Base-by-base conservation (phyloP, 1,284 basidiomycete species). In the Rhodotorula sp. region DNA sequence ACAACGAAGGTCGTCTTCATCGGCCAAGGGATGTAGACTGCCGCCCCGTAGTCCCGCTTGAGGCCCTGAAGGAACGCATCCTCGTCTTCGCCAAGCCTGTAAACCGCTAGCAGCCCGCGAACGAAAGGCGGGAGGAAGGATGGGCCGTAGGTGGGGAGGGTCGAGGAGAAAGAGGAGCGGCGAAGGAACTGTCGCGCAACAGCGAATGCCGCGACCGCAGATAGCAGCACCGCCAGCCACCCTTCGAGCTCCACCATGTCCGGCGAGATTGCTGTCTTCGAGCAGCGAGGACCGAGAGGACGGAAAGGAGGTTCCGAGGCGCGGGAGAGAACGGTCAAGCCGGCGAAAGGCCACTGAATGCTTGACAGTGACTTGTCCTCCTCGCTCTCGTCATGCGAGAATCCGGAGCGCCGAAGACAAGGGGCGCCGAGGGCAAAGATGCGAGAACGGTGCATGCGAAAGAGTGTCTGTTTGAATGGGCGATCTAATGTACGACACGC, bases 1-100 rank as follows among this genome's bases (percentile, higher is more conserved):
- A 10, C 24, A 5, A 75, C 64, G n/a, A 76, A 59, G 37, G 72
- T 71, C 53, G 54, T 51, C 2, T 50, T 11, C 46, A 76, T 37
- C 13, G 75, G 75, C 65, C 70, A 76, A 7, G 73, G 71, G n/a
- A 76, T 46, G 47, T 69, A 76, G 7, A 73, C 71, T 24, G 62
- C 50, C 0, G 52, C 31, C 0, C 71, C 69, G 24, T 70, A 75
- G 8, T 52, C 31, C 24, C 53, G 26, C 8, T 50, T 16, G 7
- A 72, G 64, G 6, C 20, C 13, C 8, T 59, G 50, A 30, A 75
- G 47, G 55, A 76, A 76, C 8, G 13, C 59, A 20, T 71, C 70
- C 51, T 76, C 75, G 31, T 76, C 66, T 59, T 52, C 28, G 26
- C 73, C 73, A 16, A 76, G 64, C 30, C 51, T 16, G 63, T 75